A percentile compares a stretch with the other conserved stretches of the same genome.
Conservation (phyloP, 106 monocot genomes). For the Vanilla planifolia region DNA sequence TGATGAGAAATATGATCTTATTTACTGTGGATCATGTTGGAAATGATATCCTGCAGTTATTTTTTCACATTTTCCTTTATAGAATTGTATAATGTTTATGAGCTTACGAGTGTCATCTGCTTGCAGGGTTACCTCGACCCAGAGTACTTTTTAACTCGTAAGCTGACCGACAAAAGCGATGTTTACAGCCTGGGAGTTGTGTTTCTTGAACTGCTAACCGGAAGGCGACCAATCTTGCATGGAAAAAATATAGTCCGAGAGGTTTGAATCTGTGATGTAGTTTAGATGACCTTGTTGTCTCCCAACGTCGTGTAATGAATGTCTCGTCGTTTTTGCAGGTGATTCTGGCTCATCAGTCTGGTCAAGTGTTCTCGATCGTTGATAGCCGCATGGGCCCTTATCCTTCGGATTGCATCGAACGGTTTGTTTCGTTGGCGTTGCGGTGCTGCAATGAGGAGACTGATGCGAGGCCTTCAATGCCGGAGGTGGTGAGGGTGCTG, state of each 20-base stretch:
- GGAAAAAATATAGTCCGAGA: constrained; percentile 95
- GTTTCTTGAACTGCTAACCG: constrained; percentile 85
- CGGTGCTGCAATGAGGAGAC: constrained; percentile 84
- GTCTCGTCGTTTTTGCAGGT: constrained; percentile 32
- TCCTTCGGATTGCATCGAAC: constrained; percentile 69
- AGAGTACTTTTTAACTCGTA: constrained; percentile 94
- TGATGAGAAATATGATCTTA: too few species aligned
- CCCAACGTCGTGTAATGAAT: not conserved
- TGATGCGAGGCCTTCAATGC: constrained; percentile 79
- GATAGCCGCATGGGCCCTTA: constrained; percentile 78
- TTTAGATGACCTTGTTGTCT: not conserved
- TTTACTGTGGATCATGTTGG: too few species aligned
- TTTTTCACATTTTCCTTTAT: too few species aligned
- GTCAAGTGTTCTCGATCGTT: constrained; percentile 52
- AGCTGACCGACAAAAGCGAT: constrained; percentile 95
- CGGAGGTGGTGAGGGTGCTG: constrained; percentile 77
- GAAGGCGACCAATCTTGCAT: constrained; percentile 83
- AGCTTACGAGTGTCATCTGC: constrained; percentile 1
- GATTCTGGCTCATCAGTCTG: constrained; percentile 47
- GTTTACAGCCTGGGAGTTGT: constrained; percentile 98
- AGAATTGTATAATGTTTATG: too few species aligned
- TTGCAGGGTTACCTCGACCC: constrained; percentile 97
- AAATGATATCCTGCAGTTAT: too few species aligned
- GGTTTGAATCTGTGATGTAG: constrained; percentile 23
- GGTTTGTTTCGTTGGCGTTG: constrained; percentile 64